Conservation (phyloP, 1,284 basidiomycete species). For the Kwoniella shivajii region DNA sequence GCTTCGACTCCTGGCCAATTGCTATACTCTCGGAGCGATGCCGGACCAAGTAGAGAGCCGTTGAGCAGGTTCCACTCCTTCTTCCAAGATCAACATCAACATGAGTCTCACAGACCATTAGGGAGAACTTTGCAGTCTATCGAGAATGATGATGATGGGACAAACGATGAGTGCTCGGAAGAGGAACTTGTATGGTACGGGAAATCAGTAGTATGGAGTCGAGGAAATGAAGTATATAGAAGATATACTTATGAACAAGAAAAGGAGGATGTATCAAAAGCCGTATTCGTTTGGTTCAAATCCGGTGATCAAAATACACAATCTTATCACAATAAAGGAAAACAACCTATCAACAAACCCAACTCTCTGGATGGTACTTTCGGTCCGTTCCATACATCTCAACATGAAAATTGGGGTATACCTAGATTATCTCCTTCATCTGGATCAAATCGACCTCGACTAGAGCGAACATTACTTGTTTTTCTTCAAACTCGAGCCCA, state of each 20-base stretch:
- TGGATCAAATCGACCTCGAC: conserved; percentile 15
- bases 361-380: conserved; percentile 36
- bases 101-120: neutral
- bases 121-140: conserved; percentile 1
- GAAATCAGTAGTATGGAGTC: conserved; percentile 66
- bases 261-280: conserved; percentile 71
- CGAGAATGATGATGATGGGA: neutral
- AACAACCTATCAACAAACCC: neutral
- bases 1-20: conserved; percentile 34
- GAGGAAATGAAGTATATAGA: conserved; percentile 69
- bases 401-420: conserved; percentile 34
- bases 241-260: conserved; percentile 74
- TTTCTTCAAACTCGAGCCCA: conserved; percentile 74
- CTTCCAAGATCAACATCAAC: conserved; percentile 4
- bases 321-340: conserved; percentile 31
- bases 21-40: conserved; percentile 16
- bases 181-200: conserved; percentile 71
- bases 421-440: conserved; percentile 15
- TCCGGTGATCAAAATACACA: neutral
- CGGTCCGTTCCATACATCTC: conserved; percentile 49
- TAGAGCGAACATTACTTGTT: conserved; percentile 67
- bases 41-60: conserved; percentile 12
- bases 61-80: neutral
- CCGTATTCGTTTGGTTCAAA: conserved; percentile 70
- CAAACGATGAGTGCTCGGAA: conserved; percentile 23